A percentile compares a stretch with the other conserved stretches of the same genome.
These are phyloP conservation scores for Theileria sp. DNA, from an alignment of 169 alveolate genomes.

Conservation along the genomic window DNA sequence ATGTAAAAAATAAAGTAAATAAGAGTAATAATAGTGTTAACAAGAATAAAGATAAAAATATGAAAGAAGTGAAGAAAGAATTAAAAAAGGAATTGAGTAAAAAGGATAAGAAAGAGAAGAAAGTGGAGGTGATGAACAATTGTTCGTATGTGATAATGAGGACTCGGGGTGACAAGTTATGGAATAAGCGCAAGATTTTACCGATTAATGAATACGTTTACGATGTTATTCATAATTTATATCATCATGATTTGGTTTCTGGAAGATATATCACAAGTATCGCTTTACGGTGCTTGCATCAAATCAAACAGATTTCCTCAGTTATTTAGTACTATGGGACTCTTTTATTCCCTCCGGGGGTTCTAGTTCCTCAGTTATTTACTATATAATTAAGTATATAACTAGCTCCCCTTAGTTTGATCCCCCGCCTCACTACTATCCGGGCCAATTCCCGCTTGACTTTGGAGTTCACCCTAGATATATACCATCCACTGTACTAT, in stretches of 20 bases:
- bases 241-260: background rate
- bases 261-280: conserved; percentile 3
- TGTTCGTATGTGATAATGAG: conserved; percentile 1
- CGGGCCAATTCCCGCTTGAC: too few relatives aligned
- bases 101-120: background rate
- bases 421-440: too few relatives aligned
- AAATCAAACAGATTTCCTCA: background rate
- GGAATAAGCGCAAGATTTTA: conserved; percentile 38
- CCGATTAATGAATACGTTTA: conserved; percentile 59
- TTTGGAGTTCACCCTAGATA: too few relatives aligned
- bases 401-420: too few relatives aligned
- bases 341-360: too few relatives aligned
- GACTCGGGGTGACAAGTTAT: conserved; percentile 1
- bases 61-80: background rate
- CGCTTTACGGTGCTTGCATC: background rate
- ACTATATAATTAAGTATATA: too few relatives aligned
- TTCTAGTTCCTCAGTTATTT: too few relatives aligned
- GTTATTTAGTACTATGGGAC: background rate
- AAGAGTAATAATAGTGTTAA: too few relatives aligned
- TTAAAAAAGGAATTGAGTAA: background rate
- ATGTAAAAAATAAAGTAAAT: too few relatives aligned
- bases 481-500: too few relatives aligned
- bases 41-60: too few relatives aligned
- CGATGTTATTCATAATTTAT: conserved; percentile 30
- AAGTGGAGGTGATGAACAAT: background rate